Conservation (phyloP, 257 asterid species). For the Nicotiana tabacum region DNA sequence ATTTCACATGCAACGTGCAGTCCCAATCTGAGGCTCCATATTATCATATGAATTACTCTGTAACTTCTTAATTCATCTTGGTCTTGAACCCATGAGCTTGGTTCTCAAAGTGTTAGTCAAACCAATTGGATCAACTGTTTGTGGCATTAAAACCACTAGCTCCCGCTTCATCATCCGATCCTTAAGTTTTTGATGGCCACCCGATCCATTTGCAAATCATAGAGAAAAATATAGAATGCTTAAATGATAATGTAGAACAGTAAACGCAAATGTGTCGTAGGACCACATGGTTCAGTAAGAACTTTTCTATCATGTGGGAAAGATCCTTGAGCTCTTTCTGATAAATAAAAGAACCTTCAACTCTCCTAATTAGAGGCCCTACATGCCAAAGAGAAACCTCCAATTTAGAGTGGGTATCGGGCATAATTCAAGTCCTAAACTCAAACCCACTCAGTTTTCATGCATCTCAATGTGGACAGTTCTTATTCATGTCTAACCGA, state of each 20-base stretch:
- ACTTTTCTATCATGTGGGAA: not conserved
- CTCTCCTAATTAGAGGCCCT: not conserved
- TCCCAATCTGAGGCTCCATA: not conserved
- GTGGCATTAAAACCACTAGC: not conserved
- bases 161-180: not conserved
- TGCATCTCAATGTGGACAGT: not conserved
- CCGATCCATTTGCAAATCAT: not conserved
- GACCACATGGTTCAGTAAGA: not conserved
- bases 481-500: not conserved
- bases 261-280: not conserved
- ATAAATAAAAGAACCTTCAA: not conserved
- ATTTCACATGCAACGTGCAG: not conserved
- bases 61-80: not conserved
- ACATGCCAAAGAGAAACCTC: not conserved
- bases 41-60: not conserved
- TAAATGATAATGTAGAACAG: not conserved
- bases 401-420: not conserved
- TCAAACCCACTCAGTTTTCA: not conserved
- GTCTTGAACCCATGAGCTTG: not conserved
- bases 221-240: not conserved
- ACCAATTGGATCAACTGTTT: not conserved
- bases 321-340: not conserved
- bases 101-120: not conserved
- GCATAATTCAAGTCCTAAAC: not conserved
- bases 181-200: not conserved